These are phyloP conservation scores for Neopestalotiopsis clavispora DNA, from an alignment of 2,329 filamentous ascomycete genomes.

Conservation along the genomic window DNA sequence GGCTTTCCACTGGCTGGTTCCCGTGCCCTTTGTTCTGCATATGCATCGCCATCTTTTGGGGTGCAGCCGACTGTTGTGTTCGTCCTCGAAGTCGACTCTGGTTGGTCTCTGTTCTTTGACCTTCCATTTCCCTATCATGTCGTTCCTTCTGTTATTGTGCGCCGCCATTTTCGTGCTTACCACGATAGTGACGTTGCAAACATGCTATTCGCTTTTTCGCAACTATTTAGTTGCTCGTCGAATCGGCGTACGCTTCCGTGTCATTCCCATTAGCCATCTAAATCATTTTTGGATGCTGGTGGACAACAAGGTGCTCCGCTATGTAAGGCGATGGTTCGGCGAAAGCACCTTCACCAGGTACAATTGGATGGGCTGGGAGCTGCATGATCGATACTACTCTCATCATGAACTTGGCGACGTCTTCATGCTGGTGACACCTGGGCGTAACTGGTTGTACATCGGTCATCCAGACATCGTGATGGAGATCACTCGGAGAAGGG, in stretches of 20 bases:
- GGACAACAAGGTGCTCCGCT: conserved; percentile 27
- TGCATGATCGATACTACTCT: conserved; percentile 27
- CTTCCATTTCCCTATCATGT: background rate
- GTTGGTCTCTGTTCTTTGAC: background rate
- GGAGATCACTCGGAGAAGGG: conserved; percentile 19
- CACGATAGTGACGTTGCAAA: background rate
- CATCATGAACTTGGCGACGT: conserved; percentile 33
- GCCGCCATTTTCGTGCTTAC: background rate
- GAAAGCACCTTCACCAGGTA: conserved; percentile 37
- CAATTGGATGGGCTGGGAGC: conserved; percentile 36
- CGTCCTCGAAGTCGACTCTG: too few species aligned
- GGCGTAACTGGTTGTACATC: conserved; percentile 24
- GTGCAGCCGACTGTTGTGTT: too few species aligned
- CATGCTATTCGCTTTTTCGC: background rate
- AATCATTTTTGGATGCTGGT: conserved; percentile 38
- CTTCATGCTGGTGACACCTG: conserved; percentile 24
- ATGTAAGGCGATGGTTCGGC: conserved; percentile 29
- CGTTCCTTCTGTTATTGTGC: too few species aligned
- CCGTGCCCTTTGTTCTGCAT: too few species aligned
- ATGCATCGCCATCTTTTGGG: too few species aligned
- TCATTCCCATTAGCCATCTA: conserved; percentile 36
- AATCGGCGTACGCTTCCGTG: conserved; percentile 32
- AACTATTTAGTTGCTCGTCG: background rate
- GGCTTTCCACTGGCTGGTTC: too few species aligned
- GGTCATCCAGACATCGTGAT: conserved; percentile 21